Percentiles rank a stretch among this genome's conserved stretches.
These are phyloP conservation scores for Symbiodinium natans DNA, from an alignment of 73 alveolate genomes.

Conservation along the genomic window DNA sequence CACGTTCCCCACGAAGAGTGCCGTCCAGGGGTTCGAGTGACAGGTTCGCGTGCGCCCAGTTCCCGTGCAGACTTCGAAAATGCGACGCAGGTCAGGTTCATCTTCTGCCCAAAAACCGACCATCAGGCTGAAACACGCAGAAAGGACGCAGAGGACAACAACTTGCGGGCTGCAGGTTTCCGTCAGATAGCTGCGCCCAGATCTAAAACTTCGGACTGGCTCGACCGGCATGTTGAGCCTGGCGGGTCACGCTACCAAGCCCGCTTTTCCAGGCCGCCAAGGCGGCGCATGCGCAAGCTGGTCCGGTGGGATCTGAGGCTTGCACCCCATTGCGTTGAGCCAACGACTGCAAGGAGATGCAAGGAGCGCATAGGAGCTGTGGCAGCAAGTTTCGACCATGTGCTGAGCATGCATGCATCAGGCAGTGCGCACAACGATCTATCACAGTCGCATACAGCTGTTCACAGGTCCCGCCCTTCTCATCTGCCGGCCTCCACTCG, in stretches of 20 bases:
- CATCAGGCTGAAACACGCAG: slow-evolving; percentile 16
- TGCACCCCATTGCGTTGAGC: neutral
- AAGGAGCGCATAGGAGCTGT: too few species aligned
- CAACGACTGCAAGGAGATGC: neutral
- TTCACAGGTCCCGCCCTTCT: neutral
- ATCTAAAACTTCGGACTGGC: slow-evolving; percentile 51
- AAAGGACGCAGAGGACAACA: neutral
- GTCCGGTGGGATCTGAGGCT: neutral
- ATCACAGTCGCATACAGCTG: too few species aligned
- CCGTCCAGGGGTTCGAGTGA: slow-evolving; percentile 64
- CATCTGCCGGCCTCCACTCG: neutral
- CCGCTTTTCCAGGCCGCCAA: neutral
- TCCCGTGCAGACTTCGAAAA: slow-evolving; percentile 74
- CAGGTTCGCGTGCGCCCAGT: neutral
- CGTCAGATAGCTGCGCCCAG: slow-evolving; percentile 41
- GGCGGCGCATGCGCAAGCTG: neutral
- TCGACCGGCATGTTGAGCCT: slow-evolving; percentile 16
- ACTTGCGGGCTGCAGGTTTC: slow-evolving; percentile 74
- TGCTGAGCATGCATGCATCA: too few species aligned
- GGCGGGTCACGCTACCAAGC: neutral
- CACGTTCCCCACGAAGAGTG: slow-evolving; percentile 61
- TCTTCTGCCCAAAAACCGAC: slow-evolving; percentile 38
- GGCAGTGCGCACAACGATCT: too few species aligned
- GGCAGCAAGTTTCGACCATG: too few species aligned
- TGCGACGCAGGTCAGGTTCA: slow-evolving; percentile 36